Base-by-base conservation (phyloP, 164 flowering plant species). In the Hamamelis virginiana region DNA sequence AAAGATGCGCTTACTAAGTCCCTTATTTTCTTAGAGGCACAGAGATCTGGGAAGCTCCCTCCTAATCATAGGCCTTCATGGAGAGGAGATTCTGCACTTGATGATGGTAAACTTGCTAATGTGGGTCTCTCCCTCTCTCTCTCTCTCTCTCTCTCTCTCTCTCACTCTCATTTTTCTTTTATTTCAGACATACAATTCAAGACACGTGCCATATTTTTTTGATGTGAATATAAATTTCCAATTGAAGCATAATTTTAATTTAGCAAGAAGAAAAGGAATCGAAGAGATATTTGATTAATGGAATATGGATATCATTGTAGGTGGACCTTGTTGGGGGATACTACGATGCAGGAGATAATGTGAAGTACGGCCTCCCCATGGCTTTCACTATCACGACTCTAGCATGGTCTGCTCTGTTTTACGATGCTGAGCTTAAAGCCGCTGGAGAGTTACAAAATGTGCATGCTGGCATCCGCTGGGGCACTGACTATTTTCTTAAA, bases 281-380 rank as follows among this genome's bases (percentile, higher is more conserved):
- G n/a, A n/a, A n/a, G n/a, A n/a, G n/a, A n/a, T n/a, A n/a, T n/a
- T n/a, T n/a, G n/a, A n/a, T n/a, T n/a, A n/a, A n/a, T n/a, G n/a
- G n/a, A n/a, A n/a, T n/a, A n/a, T n/a, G 5, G 57, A 16, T 59
- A 6, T 21, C 27, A 43, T n/a, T 67, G 67, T 66, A 92, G 96
- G 83, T 83, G 80, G 94, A 91, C 73, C 87, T 94, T 18, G 79
- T 65, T 0, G 98, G 97, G 45, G 97, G 98, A 65, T 94, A 94
- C 62, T 94, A 94, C 67, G 98, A 94, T 70, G 98, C 98, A 10
- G 98, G 98, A 18, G 98, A 94, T 80, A 94, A 91, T 66, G 96
- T 94, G 51, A 94, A 94, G 74, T 91, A 84, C 65, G 94, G 96
- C 6, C 71, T 94, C 3, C 98, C 98, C 2, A 87, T 91, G 96